Conservation (phyloP, 2,329 filamentous ascomycete species). For the Conoideocrella luteorostrata region DNA sequence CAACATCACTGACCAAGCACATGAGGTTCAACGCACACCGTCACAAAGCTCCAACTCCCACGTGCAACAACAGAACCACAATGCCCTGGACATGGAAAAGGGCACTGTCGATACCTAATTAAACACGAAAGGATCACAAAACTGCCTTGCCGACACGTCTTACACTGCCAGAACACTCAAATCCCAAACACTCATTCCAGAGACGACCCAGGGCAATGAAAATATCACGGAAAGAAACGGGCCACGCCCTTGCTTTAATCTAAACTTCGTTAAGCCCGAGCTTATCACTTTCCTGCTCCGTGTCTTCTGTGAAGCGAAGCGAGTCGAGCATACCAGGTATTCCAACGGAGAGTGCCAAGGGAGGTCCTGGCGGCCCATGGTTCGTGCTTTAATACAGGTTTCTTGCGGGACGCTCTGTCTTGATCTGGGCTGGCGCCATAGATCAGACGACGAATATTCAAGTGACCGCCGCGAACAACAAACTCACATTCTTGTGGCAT, state of each 20-base stretch:
- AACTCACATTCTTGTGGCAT: background rate
- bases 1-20: background rate
- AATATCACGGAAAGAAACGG: background rate
- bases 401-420: background rate
- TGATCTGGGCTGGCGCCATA: background rate
- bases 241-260: background rate
- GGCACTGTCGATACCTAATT: background rate
- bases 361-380: background rate
- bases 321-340: background rate
- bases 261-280: background rate
- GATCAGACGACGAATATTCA: background rate
- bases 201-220: background rate
- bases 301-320: background rate
- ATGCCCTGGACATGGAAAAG: slow-evolving; percentile 1
- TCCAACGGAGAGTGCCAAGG: background rate
- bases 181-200: no score
- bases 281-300: background rate
- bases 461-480: background rate
- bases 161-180: no score
- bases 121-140: no score
- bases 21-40: background rate
- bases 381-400: background rate
- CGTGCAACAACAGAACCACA: background rate
- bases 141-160: no score
- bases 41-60: background rate